Conservation (phyloP, 164 flowering plant genomes). For the Chloranthus sessilifolius region DNA sequence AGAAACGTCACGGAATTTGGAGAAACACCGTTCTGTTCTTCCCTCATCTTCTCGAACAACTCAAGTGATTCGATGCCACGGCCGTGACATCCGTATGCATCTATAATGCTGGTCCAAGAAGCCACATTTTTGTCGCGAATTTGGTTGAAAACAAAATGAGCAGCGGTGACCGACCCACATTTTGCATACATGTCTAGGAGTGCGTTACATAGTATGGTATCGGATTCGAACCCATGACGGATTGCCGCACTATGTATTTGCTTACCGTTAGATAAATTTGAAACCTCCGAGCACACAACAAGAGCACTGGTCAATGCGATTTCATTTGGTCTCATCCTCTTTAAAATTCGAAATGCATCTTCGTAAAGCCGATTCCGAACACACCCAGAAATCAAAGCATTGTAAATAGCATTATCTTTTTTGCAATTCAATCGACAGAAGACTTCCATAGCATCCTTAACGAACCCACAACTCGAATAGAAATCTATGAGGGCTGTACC, state of each 20-base stretch:
- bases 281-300: conserved; percentile 45
- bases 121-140: conserved; percentile 29
- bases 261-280: conserved; percentile 39
- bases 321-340: conserved; percentile 35
- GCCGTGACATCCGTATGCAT: conserved; percentile 46
- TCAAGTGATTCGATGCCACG: conserved; percentile 39
- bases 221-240: conserved; percentile 28
- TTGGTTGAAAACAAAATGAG: conserved; percentile 29
- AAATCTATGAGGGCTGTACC: conserved; percentile 49
- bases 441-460: conserved; percentile 34
- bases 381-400: conserved; percentile 46
- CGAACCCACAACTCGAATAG: conserved; percentile 29
- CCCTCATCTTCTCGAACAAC: conserved; percentile 35
- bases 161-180: conserved; percentile 32
- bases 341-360: conserved; percentile 31
- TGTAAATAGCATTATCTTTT: conserved; percentile 38
- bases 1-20: conserved; percentile 51
- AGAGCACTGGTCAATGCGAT: conserved; percentile 42
- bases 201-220: conserved; percentile 43
- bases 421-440: conserved; percentile 18
- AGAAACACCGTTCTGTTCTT: conserved; percentile 14
- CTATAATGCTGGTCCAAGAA: conserved; percentile 51
- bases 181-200: conserved; percentile 52
- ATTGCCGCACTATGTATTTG: conserved; percentile 43
- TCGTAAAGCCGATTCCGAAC: conserved; percentile 28